These are phyloP conservation scores for Hypoxylon sp. DNA, from an alignment of 2,329 filamentous ascomycete genomes.

Conservation along the genomic window DNA sequence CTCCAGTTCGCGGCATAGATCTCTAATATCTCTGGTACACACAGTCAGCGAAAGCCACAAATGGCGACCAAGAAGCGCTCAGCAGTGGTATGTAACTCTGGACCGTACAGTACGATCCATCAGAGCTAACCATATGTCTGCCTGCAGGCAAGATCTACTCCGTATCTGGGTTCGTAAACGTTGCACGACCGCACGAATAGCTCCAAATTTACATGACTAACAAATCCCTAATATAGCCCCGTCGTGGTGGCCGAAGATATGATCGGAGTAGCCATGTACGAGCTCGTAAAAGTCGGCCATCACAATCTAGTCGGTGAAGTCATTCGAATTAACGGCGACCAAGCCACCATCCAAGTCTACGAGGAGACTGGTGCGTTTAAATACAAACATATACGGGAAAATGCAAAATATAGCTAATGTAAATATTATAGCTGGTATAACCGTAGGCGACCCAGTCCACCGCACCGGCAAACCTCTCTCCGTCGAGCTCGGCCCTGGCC, in stretches of 20 bases:
- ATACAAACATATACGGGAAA: slow-evolving; percentile 15
- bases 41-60: slow-evolving; percentile 51
- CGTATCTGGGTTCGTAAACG: slow-evolving; percentile 69
- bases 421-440: slow-evolving; percentile 80
- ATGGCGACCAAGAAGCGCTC: slow-evolving; percentile 52
- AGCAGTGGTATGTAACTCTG: slow-evolving; percentile 48
- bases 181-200: slow-evolving; percentile 29
- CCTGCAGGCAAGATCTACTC: slow-evolving; percentile 71
- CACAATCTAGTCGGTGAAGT: slow-evolving; percentile 95
- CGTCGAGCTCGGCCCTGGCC: slow-evolving; percentile 94
- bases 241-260: slow-evolving; percentile 98
- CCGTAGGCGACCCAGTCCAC: slow-evolving; percentile 90
- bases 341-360: slow-evolving; percentile 98
- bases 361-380: slow-evolving; percentile 89
- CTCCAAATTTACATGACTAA: slow-evolving; percentile 50
- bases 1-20: slow-evolving; percentile 7
- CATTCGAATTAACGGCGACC: slow-evolving; percentile 96
- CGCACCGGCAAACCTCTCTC: slow-evolving; percentile 96
- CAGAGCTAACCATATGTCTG: slow-evolving; percentile 33
- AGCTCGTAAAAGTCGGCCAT: slow-evolving; percentile 93
- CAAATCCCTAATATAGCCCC: slow-evolving; percentile 67
- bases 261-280: slow-evolving; percentile 99
- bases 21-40: slow-evolving; percentile 39
- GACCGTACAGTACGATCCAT: not conserved
- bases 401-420: slow-evolving; percentile 36